Base-by-base conservation (phyloP, 805 yeast genomes). In the Metschnikowia amazonensis region DNA sequence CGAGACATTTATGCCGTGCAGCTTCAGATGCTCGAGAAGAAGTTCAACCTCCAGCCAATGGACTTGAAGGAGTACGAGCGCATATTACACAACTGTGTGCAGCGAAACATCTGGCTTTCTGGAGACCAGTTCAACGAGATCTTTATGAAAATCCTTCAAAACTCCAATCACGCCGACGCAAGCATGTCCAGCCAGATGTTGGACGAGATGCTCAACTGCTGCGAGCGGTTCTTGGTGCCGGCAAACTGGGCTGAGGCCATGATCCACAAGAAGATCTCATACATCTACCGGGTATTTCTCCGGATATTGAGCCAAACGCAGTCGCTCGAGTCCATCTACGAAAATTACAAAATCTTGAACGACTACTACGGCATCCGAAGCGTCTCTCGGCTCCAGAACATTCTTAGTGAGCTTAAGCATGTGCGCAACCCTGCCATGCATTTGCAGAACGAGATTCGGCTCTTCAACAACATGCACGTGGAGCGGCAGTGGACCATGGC, bases 221-320 rank as follows among this genome's bases (percentile, higher is more conserved):
- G 65, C 44, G 74, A 70, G 49, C 49, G 57, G n/a, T 52, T 60
- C 47, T 53, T 70, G 38, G 62, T 65, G 10, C 27, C 56, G 10
- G 69, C 66, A 5, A 67, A 60, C 49, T 60, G 66, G 58, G 58
- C 58, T 7, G 70, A 67, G 43, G 51, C 54, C 11, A 49, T 50
- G 32, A n/a, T 50, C 30, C 43, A 41, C 52, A 48, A 60, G 17
- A 53, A 52, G 16, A 36, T 65, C 9, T 62, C 60, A 38, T 55
- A 55, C 37, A 41, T 67, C 37, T 68, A 65, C 56, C 59, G 60
- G 45, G 41, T 64, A n/a, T 56, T 57, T 23, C 53, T 65, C 10
- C 43, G 55, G 18, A 57, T 60, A 30, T 35, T 53, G 32, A 49
- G 50, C 29, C 50, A 52, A 13, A 46, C 48, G 5, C 37, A 49